Percentiles rank a stretch among this genome's conserved stretches.
These are phyloP conservation scores for Silene uniflora DNA, from an alignment of 148 eudicot species.

Conservation along the genomic window DNA sequence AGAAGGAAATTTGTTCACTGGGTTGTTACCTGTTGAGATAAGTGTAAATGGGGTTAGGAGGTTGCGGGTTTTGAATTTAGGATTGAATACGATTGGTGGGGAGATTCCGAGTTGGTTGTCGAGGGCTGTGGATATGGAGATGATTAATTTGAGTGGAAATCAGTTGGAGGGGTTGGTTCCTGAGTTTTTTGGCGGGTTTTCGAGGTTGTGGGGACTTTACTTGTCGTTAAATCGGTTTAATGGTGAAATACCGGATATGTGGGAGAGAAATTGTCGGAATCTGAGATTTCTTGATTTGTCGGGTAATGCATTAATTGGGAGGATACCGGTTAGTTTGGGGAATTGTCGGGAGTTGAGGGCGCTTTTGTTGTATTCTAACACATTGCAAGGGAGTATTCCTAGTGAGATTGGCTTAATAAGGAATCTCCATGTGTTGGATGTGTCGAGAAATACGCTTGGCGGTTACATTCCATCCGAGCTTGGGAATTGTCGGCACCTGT, in stretches of 20 bases:
- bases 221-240: conserved; percentile 44
- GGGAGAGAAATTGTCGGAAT: conserved; percentile 39
- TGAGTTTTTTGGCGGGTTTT: conserved; percentile 19
- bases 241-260: conserved; percentile 37
- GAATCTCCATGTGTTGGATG: conserved; percentile 54
- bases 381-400: conserved; percentile 46
- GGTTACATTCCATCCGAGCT: conserved; percentile 49
- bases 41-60: conserved; percentile 33
- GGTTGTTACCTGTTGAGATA: conserved; percentile 37
- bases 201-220: conserved; percentile 39
- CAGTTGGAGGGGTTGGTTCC: conserved; percentile 38
- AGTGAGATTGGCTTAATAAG: conserved; percentile 41
- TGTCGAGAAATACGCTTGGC: conserved; percentile 48
- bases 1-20: conserved; percentile 56
- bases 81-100: conserved; percentile 38
- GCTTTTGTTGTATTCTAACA: conserved; percentile 49
- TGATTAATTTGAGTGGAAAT: conserved; percentile 51
- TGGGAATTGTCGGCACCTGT: conserved; percentile 42
- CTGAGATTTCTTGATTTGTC: conserved; percentile 57
- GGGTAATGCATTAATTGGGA: conserved; percentile 40
- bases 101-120: conserved; percentile 35
- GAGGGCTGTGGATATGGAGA: conserved; percentile 24
- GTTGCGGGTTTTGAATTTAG: conserved; percentile 49
- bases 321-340: conserved; percentile 47
- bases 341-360: conserved; percentile 42